A percentile compares a stretch with the other conserved stretches of the same genome.
phyloP scores from a whole-genome alignment of 1,139 yeast species.

The Lodderomyces orthopsilosis region DNA sequence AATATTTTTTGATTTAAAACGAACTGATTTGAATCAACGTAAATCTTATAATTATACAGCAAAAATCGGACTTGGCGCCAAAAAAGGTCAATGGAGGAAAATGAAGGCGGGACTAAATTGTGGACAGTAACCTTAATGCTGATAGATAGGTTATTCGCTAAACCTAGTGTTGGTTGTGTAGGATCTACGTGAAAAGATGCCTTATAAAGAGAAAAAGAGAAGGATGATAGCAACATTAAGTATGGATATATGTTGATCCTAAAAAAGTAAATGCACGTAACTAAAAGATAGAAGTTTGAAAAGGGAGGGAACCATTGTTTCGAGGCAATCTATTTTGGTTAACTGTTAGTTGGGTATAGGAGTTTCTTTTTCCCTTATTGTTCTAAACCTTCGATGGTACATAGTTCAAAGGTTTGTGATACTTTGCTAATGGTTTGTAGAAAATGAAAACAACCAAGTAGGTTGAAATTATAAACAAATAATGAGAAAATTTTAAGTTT shows the following conservation, averaged over 20 bases:
- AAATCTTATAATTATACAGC: not conserved
- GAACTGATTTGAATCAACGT: too few relatives aligned
- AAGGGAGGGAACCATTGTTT: not conserved
- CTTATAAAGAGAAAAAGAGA: not conserved
- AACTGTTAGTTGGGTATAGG: not conserved
- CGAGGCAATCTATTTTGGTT: not conserved
- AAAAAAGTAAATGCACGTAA: not conserved
- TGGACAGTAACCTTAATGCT: not conserved
- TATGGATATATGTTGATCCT: not conserved
- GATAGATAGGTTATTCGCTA: not conserved
- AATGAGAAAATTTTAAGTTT: not conserved
- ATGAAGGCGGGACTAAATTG: not conserved
- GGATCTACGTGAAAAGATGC: not conserved
- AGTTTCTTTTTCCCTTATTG: not conserved
- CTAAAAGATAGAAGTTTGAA: not conserved
- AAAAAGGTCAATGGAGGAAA: not conserved
- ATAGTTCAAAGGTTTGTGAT: not conserved
- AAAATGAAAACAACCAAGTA: not conserved
- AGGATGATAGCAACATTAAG: constrained; percentile 1
- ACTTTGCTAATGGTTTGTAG: not conserved
- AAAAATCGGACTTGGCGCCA: not conserved
- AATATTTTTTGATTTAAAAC: not conserved
- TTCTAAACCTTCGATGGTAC: constrained; percentile 1
- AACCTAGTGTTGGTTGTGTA: too few relatives aligned
- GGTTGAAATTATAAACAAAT: not conserved